phyloP scores from a whole-genome alignment of 2,329 filamentous ascomycete species.

The Aspergillus ustus region DNA sequence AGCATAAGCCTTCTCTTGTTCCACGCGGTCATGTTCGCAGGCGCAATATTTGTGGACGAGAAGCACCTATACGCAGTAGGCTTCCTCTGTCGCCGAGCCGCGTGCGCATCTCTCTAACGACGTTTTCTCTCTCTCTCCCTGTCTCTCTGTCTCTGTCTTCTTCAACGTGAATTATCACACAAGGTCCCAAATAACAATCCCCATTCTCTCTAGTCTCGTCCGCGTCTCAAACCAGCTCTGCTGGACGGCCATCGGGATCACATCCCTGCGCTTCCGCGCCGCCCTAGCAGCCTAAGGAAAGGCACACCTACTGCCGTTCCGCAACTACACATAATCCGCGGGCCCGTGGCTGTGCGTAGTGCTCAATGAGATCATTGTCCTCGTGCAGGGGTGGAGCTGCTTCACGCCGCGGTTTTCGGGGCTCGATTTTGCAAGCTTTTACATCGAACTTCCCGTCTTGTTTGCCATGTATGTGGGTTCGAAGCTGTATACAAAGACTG shows the following conservation, averaged over 20 bases:
- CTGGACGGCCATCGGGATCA: slow-evolving; percentile 67
- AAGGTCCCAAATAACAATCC: too few relatives aligned
- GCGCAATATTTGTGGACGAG: too few relatives aligned
- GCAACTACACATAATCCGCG: slow-evolving; percentile 69
- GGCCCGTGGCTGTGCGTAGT: slow-evolving; percentile 63
- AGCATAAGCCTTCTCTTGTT: too few relatives aligned
- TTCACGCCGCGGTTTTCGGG: slow-evolving; percentile 63
- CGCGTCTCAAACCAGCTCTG: slow-evolving; percentile 63
- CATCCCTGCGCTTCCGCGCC: slow-evolving; percentile 66
- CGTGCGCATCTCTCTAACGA: too few relatives aligned
- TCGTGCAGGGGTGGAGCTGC: slow-evolving; percentile 64
- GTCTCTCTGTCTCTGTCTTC: too few relatives aligned
- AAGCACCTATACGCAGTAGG: too few relatives aligned
- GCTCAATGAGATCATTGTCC: slow-evolving; percentile 63
- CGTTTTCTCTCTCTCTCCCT: too few relatives aligned
- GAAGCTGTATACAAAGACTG: slow-evolving; percentile 49
- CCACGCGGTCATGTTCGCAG: too few relatives aligned
- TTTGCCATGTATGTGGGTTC: too few relatives aligned
- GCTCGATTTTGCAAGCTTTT: slow-evolving; percentile 56
- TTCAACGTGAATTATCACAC: too few relatives aligned
- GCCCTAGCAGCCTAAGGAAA: slow-evolving; percentile 63
- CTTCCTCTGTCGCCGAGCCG: too few relatives aligned
- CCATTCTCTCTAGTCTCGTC: slow-evolving; percentile 63
- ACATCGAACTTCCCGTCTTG: slow-evolving; percentile 56
- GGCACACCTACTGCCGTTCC: slow-evolving; percentile 65